phyloP scores from a whole-genome alignment of 2,329 filamentous ascomycete species.

The Beauveria scarabaeidicola region DNA sequence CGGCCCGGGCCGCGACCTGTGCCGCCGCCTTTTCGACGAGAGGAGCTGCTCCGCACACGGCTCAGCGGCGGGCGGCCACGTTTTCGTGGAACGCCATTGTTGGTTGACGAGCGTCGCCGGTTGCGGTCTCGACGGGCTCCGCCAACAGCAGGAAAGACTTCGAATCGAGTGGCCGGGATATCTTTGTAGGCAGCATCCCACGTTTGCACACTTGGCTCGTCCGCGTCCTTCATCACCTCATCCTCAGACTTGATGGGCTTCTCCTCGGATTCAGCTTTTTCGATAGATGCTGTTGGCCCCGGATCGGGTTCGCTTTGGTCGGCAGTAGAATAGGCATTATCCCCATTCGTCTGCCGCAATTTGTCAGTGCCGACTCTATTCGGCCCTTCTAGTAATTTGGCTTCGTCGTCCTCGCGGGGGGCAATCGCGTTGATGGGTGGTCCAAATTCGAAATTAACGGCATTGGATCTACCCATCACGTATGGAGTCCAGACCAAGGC shows the following conservation, averaged over 20 bases:
- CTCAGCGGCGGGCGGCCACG: slow-evolving; percentile 29
- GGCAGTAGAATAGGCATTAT: background rate
- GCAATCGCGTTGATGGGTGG: slow-evolving; percentile 79
- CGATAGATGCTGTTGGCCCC: slow-evolving; percentile 13
- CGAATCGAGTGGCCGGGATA: slow-evolving; percentile 65
- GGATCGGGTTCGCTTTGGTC: background rate
- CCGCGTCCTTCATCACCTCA: slow-evolving; percentile 20
- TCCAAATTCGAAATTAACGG: slow-evolving; percentile 73
- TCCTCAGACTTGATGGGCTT: slow-evolving; percentile 23
- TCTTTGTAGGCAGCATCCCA: slow-evolving; percentile 43
- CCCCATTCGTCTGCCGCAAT: slow-evolving; percentile 19
- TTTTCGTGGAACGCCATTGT: background rate
- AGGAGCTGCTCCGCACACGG: slow-evolving; percentile 23
- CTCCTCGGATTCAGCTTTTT: slow-evolving; percentile 22
- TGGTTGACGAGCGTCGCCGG: slow-evolving; percentile 26
- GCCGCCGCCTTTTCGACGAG: slow-evolving; percentile 50
- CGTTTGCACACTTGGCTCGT: slow-evolving; percentile 21
- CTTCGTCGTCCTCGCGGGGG: slow-evolving; percentile 67
- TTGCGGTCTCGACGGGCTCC: slow-evolving; percentile 39
- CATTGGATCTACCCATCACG: slow-evolving; percentile 82
- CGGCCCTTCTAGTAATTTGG: slow-evolving; percentile 27
- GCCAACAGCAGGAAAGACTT: slow-evolving; percentile 63
- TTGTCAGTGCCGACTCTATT: slow-evolving; percentile 15
- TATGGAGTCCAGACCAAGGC: slow-evolving; percentile 92
- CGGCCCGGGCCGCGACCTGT: slow-evolving; percentile 57